These are phyloP conservation scores for Cryomyces minteri DNA, from an alignment of 495 filamentous ascomycete species.

Conservation along the genomic window DNA sequence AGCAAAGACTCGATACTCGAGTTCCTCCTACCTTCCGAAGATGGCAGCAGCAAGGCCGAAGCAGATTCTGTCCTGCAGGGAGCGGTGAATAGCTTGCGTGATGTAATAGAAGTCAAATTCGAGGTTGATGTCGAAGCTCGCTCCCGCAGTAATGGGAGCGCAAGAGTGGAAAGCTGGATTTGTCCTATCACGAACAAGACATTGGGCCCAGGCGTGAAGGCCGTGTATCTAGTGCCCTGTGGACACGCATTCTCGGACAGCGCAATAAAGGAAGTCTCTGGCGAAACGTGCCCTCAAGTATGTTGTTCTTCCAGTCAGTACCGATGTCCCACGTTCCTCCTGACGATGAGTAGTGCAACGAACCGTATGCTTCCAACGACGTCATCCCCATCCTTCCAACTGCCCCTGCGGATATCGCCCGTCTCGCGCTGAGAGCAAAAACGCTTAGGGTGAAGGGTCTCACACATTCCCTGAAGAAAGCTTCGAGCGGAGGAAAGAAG, in stretches of 20 bases:
- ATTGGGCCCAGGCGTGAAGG: constrained; percentile 58
- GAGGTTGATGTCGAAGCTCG: constrained; percentile 35
- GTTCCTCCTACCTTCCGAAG: constrained; percentile 45
- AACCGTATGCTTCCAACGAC: constrained; percentile 54
- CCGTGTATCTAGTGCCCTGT: constrained; percentile 86
- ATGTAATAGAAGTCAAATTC: constrained; percentile 81
- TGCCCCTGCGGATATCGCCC: constrained; percentile 48
- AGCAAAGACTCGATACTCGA: constrained; percentile 86
- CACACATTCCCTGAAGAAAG: constrained; percentile 80
- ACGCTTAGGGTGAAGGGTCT: constrained; percentile 50
- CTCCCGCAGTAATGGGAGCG: constrained; percentile 7
- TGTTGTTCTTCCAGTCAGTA: constrained; percentile 4
- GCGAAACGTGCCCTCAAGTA: constrained; percentile 41
- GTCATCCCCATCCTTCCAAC: constrained; percentile 67
- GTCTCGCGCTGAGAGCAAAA: constrained; percentile 41
- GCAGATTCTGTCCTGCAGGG: constrained; percentile 49
- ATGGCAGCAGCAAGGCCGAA: constrained; percentile 33
- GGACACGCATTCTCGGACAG: constrained; percentile 86
- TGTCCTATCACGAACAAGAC: constrained; percentile 82
- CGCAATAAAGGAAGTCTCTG: constrained; percentile 61
- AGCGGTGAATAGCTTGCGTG: constrained; percentile 61
- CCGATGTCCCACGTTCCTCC: background rate
- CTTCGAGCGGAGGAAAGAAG: constrained; percentile 43
- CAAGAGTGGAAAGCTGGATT: constrained; percentile 36
- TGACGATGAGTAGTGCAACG: constrained; percentile 41